Percentiles rank a stretch among this genome's conserved stretches.
Conservation (phyloP, 2,329 filamentous ascomycete genomes). For the Furcasterigmium sp. region DNA sequence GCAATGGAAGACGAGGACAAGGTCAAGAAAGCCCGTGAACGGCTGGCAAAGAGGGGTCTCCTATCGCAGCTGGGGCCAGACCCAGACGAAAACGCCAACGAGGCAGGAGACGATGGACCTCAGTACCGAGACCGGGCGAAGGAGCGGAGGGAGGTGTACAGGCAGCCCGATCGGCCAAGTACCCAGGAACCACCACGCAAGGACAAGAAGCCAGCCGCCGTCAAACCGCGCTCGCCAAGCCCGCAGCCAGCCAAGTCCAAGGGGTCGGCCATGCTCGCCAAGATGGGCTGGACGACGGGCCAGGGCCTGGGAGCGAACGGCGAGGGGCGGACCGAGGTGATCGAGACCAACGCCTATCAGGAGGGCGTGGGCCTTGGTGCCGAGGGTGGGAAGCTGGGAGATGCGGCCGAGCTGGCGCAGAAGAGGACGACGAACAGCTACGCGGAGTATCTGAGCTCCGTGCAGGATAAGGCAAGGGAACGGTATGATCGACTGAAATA, state of each 20-base stretch:
- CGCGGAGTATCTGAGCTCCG: constrained; percentile 57
- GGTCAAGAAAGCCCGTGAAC: constrained; percentile 42
- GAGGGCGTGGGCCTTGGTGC: constrained; percentile 67
- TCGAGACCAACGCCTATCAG: constrained; percentile 59
- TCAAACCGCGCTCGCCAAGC: constrained; percentile 20
- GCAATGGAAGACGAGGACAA: constrained; percentile 32
- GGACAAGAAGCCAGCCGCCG: constrained; percentile 17
- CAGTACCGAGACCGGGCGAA: constrained; percentile 63
- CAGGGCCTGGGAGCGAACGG: constrained; percentile 60
- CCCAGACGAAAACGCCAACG: constrained; percentile 14
- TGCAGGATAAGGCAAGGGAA: constrained; percentile 62
- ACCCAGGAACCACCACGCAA: constrained; percentile 20
- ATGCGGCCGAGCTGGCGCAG: constrained; percentile 59
- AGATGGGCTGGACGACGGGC: constrained; percentile 68
- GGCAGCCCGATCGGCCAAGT: constrained; percentile 51
- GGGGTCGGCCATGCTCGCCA: constrained; percentile 62
- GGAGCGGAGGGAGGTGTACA: constrained; percentile 58
- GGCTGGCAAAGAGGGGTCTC: constrained; percentile 15
- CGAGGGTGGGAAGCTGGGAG: constrained; percentile 63
- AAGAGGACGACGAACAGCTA: constrained; percentile 56
- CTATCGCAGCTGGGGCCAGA: neutral
- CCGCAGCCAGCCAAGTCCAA: constrained; percentile 43
- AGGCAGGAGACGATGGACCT: constrained; percentile 16
- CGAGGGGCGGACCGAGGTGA: constrained; percentile 57
- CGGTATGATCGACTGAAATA: constrained; percentile 52